Evolutionary conservation across 306 rosid genomes (phyloP).

Genomic region (Cyclanthera cordifolia): DNA sequence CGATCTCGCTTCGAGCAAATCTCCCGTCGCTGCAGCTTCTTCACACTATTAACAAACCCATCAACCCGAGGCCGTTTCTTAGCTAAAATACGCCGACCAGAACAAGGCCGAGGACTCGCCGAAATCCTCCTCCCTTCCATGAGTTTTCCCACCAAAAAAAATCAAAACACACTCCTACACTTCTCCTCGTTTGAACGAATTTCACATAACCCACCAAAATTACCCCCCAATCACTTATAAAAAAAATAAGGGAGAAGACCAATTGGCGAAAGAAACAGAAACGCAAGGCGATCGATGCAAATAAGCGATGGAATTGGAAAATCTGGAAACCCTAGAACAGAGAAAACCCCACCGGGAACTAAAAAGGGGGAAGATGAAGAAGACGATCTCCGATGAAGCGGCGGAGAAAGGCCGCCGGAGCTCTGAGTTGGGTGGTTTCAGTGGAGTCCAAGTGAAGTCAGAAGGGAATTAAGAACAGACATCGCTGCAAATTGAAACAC

Average conservation of each 20-base stretch:
- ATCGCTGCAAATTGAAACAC: background rate
- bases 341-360: background rate
- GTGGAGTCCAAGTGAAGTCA: constrained; percentile 11
- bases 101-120: constrained; percentile 51
- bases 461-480: background rate
- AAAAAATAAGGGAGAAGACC: too few relatives aligned
- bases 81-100: constrained; percentile 57
- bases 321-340: constrained; percentile 2
- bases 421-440: background rate
- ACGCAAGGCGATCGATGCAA: background rate
- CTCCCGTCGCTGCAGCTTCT: constrained; percentile 77
- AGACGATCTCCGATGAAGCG: background rate
- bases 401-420: background rate
- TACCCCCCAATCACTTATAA: background rate
- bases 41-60: constrained; percentile 41
- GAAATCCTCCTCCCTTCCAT: constrained; percentile 74
- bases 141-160: background rate
- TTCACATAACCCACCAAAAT: background rate
- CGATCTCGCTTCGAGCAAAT: constrained; percentile 63
- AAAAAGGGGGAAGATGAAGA: background rate
- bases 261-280: background rate
- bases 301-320: background rate
- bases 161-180: background rate
- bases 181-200: background rate
- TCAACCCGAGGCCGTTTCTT: constrained; percentile 40